Conservation (phyloP, 2,329 filamentous ascomycete genomes). For the Diaporthe sp. region DNA sequence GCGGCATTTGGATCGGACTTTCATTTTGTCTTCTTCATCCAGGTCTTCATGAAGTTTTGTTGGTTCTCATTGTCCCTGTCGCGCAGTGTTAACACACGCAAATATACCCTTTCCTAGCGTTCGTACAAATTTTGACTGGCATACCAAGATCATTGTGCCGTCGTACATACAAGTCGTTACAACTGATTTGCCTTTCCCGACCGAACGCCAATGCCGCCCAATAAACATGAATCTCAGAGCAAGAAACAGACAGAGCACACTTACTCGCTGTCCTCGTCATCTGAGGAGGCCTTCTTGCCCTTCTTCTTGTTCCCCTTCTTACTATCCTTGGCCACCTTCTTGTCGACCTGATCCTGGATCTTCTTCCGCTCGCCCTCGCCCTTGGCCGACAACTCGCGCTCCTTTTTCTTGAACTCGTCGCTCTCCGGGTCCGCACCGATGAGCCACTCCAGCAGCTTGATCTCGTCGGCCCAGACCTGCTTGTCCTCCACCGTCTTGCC, state of each 20-base stretch:
- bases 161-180: neutral
- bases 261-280: constrained; percentile 52
- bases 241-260: neutral
- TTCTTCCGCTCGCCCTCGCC: constrained; percentile 81
- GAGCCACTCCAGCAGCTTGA: constrained; percentile 91
- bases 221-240: constrained; percentile 28
- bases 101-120: constrained; percentile 45
- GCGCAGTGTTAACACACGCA: constrained; percentile 36
- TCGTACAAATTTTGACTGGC: neutral
- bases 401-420: constrained; percentile 78
- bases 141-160: neutral
- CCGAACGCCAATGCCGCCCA: constrained; percentile 38
- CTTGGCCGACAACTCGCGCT: constrained; percentile 74
- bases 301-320: constrained; percentile 59
- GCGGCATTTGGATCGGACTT: constrained; percentile 32
- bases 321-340: constrained; percentile 75
- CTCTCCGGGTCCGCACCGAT: constrained; percentile 85
- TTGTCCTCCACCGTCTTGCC: constrained; percentile 83
- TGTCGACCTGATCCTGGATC: constrained; percentile 83
- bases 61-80: constrained; percentile 39
- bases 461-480: constrained; percentile 90
- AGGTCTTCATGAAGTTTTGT: constrained; percentile 41
- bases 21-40: constrained; percentile 41
- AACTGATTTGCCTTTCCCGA: neutral
- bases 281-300: constrained; percentile 50